phyloP scores from a whole-genome alignment of 352 stramenopile species.

The Phytophthora idaei region DNA sequence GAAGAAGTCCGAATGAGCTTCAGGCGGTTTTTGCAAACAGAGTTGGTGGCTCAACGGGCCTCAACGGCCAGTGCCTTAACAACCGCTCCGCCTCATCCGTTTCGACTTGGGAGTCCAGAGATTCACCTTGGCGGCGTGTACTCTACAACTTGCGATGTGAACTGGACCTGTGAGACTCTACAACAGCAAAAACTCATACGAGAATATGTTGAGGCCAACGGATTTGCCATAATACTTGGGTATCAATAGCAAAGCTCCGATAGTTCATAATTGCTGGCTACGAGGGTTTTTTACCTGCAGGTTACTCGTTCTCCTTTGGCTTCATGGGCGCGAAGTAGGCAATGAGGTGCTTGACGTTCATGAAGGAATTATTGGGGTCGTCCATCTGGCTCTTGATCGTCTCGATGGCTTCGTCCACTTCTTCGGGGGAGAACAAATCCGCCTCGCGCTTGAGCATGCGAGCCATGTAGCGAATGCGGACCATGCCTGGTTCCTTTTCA shows the following conservation, averaged over 20 bases:
- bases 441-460: conserved; percentile 65
- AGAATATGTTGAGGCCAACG: neutral
- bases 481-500: conserved; percentile 55
- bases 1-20: conserved; percentile 18
- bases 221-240: neutral
- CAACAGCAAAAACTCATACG: neutral
- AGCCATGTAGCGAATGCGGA: conserved; percentile 67
- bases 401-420: conserved; percentile 64
- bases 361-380: conserved; percentile 47
- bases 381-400: conserved; percentile 42
- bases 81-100: neutral
- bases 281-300: too few relatives aligned
- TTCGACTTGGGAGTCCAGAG: neutral
- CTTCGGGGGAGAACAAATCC: conserved; percentile 58
- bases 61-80: neutral
- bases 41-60: neutral
- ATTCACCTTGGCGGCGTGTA: neutral
- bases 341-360: conserved; percentile 55
- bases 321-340: conserved; percentile 47
- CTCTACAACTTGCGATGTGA: neutral
- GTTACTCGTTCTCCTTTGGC: conserved; percentile 19
- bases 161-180: neutral
- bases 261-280: neutral
- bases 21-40: neutral
- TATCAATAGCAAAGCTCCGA: neutral